Conservation (phyloP, 2,329 filamentous ascomycete species). For the Aspergillus ustus region DNA sequence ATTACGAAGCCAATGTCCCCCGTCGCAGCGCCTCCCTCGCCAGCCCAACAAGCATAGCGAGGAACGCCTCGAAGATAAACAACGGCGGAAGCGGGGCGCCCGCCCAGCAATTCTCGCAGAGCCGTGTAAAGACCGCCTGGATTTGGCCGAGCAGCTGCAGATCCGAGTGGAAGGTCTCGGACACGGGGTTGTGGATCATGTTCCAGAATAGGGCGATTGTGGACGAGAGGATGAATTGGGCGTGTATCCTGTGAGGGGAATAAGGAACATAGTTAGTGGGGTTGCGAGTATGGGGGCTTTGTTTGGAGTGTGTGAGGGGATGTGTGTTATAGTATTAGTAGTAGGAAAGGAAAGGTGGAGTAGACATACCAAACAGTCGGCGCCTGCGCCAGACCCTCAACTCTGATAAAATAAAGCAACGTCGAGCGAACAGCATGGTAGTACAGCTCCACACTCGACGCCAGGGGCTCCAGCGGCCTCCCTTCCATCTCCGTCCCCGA, state of each 20-base stretch:
- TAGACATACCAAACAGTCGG: not conserved
- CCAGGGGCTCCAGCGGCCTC: too few species aligned
- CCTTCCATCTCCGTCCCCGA: not conserved
- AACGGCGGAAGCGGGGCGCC: not conserved
- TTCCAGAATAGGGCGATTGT: not conserved
- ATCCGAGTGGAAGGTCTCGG: not conserved
- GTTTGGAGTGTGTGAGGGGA: too few species aligned
- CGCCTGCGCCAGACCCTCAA: not conserved
- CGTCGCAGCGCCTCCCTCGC: not conserved
- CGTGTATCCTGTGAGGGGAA: not conserved
- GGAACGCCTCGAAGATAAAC: not conserved
- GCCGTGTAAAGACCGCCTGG: not conserved
- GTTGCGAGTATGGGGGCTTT: too few species aligned
- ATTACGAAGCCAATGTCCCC: too few species aligned
- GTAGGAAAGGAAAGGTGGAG: too few species aligned
- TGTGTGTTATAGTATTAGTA: too few species aligned
- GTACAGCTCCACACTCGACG: not conserved
- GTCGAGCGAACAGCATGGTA: not conserved
- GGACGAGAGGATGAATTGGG: not conserved
- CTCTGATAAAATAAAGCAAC: not conserved
- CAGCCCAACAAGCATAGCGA: not conserved
- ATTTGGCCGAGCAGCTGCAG: not conserved
- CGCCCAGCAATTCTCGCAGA: not conserved
- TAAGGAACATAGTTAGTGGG: too few species aligned
- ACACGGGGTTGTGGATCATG: not conserved